These are phyloP conservation scores for Pascua guehoae DNA, from an alignment of 1,284 basidiomycete genomes.

Conservation along the genomic window DNA sequence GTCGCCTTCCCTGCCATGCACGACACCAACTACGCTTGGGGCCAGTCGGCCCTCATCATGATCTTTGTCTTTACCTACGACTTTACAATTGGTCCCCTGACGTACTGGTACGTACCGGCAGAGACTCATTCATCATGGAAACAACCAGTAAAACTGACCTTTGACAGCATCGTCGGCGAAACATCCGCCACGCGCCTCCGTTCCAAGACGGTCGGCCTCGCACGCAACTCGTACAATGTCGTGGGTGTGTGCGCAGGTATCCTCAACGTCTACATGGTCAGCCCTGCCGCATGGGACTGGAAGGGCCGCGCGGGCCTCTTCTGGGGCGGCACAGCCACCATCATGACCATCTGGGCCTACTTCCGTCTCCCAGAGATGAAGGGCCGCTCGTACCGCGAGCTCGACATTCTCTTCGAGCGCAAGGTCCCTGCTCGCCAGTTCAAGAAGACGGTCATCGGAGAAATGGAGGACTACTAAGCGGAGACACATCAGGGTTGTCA, in stretches of 20 bases:
- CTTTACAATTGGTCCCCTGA: conserved; percentile 44
- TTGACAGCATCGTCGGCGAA: conserved; percentile 47
- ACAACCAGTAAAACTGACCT: conserved; percentile 24
- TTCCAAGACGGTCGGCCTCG: conserved; percentile 53
- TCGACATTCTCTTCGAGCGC: conserved; percentile 43
- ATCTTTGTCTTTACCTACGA: conserved; percentile 28
- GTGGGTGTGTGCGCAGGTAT: conserved; percentile 8
- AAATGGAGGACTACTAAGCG: conserved; percentile 21
- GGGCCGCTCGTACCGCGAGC: conserved; percentile 44
- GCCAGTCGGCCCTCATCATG: conserved; percentile 21
- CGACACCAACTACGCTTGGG: conserved; percentile 11
- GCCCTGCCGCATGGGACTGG: conserved; percentile 26
- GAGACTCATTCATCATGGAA: too few species aligned
- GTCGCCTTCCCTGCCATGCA: conserved; percentile 12
- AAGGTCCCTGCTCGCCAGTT: conserved; percentile 42
- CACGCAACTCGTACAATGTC: conserved; percentile 50
- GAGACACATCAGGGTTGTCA: too few species aligned
- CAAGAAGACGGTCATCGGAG: conserved; percentile 31
- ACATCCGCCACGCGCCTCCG: conserved; percentile 49
- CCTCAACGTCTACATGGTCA: conserved; percentile 20
- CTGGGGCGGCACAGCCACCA: conserved; percentile 34
- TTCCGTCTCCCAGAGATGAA: conserved; percentile 48
- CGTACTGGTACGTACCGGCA: conserved; percentile 31
- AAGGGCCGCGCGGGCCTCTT: conserved; percentile 31
- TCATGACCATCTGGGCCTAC: conserved; percentile 24